phyloP scores from a whole-genome alignment of 2,329 filamentous ascomycete genomes.

The Teratosphaeria gauchensis region DNA sequence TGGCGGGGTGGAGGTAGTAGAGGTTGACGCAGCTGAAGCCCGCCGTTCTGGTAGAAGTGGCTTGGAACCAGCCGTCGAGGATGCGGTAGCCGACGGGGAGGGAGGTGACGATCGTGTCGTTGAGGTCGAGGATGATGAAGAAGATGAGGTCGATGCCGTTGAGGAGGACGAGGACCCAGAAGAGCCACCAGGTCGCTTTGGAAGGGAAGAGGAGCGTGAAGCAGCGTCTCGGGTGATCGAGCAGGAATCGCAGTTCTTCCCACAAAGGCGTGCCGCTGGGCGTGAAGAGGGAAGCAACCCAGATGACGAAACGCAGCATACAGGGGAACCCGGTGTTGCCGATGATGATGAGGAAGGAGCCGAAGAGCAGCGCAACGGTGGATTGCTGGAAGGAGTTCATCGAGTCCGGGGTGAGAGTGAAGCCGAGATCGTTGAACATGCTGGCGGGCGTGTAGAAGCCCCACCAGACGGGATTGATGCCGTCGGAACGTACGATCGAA shows the following conservation, averaged over 20 bases:
- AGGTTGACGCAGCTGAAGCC: slow-evolving; percentile 79
- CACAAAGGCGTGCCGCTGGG: slow-evolving; percentile 61
- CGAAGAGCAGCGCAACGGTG: slow-evolving; percentile 63
- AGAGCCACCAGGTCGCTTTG: slow-evolving; percentile 90
- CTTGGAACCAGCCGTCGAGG: slow-evolving; percentile 82
- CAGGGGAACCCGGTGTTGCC: slow-evolving; percentile 94
- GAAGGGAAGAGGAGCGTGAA: slow-evolving; percentile 91
- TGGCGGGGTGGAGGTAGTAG: slow-evolving; percentile 70
- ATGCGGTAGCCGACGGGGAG: slow-evolving; percentile 67
- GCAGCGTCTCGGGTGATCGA: slow-evolving; percentile 91
- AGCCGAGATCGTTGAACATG: slow-evolving; percentile 90
- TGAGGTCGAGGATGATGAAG: slow-evolving; percentile 83
- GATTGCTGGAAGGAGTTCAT: slow-evolving; percentile 83
- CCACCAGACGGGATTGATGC: slow-evolving; percentile 71
- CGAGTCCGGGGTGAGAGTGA: slow-evolving; percentile 83
- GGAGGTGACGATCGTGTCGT: slow-evolving; percentile 56
- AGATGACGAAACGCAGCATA: slow-evolving; percentile 89
- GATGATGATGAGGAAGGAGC: slow-evolving; percentile 81
- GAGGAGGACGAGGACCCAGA: slow-evolving; percentile 70
- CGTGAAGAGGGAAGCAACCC: slow-evolving; percentile 60
- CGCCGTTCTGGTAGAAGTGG: slow-evolving; percentile 78
- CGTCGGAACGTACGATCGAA: slow-evolving; percentile 50
- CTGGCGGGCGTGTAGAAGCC: slow-evolving; percentile 81
- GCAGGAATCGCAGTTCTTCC: slow-evolving; percentile 82
- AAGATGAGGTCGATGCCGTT: slow-evolving; percentile 82